Evolutionary conservation across 2,329 filamentous ascomycete genomes (phyloP).

Genomic region (Pseudomassariella vexata): DNA sequence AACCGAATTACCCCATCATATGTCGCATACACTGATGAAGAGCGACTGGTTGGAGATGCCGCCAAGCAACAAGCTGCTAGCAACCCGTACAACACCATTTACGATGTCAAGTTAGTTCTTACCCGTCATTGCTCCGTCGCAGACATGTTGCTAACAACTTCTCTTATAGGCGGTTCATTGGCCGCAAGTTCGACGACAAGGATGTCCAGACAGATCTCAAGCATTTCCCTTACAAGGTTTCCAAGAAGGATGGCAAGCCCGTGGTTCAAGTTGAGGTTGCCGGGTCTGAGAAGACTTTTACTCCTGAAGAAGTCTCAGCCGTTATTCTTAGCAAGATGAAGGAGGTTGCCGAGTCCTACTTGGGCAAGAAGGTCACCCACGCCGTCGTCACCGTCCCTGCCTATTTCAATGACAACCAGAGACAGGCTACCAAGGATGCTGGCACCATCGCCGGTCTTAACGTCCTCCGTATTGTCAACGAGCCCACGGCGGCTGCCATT

Average conservation of each 20-base stretch:
- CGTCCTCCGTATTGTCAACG: slow-evolving; percentile 93
- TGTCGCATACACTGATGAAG: slow-evolving; percentile 94
- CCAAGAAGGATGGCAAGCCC: slow-evolving; percentile 87
- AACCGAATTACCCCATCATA: slow-evolving; percentile 95
- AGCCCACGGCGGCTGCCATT: slow-evolving; percentile 91
- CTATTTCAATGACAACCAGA: slow-evolving; percentile 98
- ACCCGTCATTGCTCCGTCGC: too few species aligned
- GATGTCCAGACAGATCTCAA: slow-evolving; percentile 91
- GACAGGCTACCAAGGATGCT: slow-evolving; percentile 94
- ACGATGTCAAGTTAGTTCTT: slow-evolving; percentile 70
- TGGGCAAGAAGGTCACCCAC: slow-evolving; percentile 79
- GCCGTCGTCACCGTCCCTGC: slow-evolving; percentile 91
- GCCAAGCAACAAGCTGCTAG: slow-evolving; percentile 90
- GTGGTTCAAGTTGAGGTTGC: slow-evolving; percentile 68
- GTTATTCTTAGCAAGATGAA: slow-evolving; percentile 84
- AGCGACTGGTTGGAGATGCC: slow-evolving; percentile 93
- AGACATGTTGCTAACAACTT: too few species aligned
- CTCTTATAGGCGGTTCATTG: slow-evolving; percentile 66
- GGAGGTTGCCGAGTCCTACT: slow-evolving; percentile 72
- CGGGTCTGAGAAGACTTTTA: slow-evolving; percentile 64
- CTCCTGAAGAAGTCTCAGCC: slow-evolving; percentile 73
- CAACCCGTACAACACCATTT: slow-evolving; percentile 73
- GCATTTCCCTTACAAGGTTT: slow-evolving; percentile 96
- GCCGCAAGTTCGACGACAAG: slow-evolving; percentile 76
- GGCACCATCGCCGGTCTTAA: slow-evolving; percentile 89